These are phyloP conservation scores for Juncus effusus DNA, from an alignment of 176 grass and related monocot genomes.

Conservation along the genomic window DNA sequence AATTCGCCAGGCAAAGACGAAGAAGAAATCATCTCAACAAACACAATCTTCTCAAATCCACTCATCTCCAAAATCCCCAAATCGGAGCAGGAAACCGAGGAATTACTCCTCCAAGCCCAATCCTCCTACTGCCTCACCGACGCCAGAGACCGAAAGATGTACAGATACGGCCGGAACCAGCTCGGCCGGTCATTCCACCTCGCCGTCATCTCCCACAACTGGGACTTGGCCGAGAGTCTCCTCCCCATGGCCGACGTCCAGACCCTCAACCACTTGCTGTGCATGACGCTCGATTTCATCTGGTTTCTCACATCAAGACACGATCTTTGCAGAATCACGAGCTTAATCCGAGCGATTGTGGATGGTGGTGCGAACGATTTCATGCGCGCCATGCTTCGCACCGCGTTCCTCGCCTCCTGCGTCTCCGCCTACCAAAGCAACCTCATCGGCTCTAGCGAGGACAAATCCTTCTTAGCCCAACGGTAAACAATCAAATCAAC, in stretches of 20 bases:
- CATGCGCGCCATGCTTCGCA: constrained; percentile 64
- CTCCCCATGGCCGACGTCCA: constrained; percentile 50
- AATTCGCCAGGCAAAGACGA: not conserved
- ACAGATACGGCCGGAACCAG: constrained; percentile 45
- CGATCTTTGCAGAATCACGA: constrained; percentile 48
- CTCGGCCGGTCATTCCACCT: constrained; percentile 55
- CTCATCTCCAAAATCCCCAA: constrained; percentile 27
- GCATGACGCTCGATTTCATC: constrained; percentile 57
- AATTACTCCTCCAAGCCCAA: constrained; percentile 14
- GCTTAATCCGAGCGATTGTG: constrained; percentile 58
- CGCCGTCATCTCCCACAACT: constrained; percentile 57
- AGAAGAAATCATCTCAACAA: constrained; percentile 37
- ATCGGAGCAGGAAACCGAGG: constrained; percentile 25
- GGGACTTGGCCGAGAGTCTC: constrained; percentile 56
- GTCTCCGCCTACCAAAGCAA: constrained; percentile 77
- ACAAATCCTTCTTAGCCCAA: constrained; percentile 56
- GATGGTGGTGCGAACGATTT: constrained; percentile 69
- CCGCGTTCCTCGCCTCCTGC: constrained; percentile 58
- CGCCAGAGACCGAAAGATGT: constrained; percentile 25
- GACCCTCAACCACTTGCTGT: constrained; percentile 63
- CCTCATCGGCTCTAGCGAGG: constrained; percentile 43
- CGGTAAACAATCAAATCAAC: constrained; percentile 33
- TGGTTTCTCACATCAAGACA: constrained; percentile 67
- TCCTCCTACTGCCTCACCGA: constrained; percentile 20
- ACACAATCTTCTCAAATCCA: constrained; percentile 38